These are phyloP conservation scores for Cupressus sempervirens DNA, from an alignment of 75 land plant species.

Conservation along the genomic window DNA sequence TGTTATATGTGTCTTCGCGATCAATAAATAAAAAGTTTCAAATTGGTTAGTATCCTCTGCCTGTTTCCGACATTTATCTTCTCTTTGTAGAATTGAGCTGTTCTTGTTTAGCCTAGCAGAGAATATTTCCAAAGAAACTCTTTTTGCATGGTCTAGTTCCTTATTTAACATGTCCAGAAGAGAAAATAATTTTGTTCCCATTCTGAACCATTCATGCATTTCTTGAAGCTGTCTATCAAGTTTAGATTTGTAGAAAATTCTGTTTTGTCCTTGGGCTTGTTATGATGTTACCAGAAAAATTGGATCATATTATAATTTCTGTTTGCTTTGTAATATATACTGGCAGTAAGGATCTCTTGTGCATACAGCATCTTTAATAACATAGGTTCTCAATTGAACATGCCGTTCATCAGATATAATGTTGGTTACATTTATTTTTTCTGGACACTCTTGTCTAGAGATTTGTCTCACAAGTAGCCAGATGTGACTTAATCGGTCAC, in stretches of 20 bases:
- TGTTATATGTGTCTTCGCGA: background rate
- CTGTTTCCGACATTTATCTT: background rate
- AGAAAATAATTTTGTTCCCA: background rate
- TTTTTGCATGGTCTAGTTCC: background rate
- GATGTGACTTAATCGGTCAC: background rate
- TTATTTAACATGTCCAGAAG: background rate
- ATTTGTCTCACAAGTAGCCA: background rate
- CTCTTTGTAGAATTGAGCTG: conserved; percentile 1
- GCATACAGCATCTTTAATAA: background rate
- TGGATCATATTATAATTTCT: background rate
- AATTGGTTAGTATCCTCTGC: conserved; percentile 9
- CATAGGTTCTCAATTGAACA: background rate
- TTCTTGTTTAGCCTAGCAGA: background rate
- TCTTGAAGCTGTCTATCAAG: background rate
- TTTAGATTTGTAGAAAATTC: background rate
- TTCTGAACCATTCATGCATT: background rate
- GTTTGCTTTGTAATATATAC: background rate
- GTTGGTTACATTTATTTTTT: background rate
- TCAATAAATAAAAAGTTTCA: background rate
- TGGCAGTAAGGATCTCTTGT: background rate
- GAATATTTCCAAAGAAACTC: background rate
- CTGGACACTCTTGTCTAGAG: background rate
- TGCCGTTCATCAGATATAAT: background rate
- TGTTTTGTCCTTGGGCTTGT: background rate
- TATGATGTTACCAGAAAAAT: background rate